Base-by-base conservation (phyloP, 495 filamentous ascomycete species). In the Aspergillus bridgeri region DNA sequence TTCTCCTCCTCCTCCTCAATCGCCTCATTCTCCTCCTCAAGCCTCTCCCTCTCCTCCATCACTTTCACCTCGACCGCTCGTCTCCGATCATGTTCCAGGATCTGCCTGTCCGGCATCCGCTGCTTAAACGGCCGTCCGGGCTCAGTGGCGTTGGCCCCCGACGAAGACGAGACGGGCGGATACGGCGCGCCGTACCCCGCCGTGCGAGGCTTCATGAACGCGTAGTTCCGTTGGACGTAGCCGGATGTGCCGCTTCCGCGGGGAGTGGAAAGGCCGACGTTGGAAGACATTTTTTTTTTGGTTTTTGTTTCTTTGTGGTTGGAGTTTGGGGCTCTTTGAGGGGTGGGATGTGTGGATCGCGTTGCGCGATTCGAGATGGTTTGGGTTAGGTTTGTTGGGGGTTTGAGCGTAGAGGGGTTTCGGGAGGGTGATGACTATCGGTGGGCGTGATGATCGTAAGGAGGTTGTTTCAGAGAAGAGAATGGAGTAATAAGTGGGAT, bases 221-320 rank as follows among this genome's bases (percentile, higher is more conserved):
- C 93, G 57, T 86, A 82, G 76, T 98, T 99, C 67, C 90, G 89
- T 69, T 97, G 93, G 53, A 99, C 92, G 76, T 97, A 98, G 68
- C 95, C 95, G 4, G 91, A 96, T 58, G 95, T 99, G 55, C 94
- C 94, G 64, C 86, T 91, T 56, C 95, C 95, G 60, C 95, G 89
- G 6, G 95, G 95, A 20, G 95, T 99, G 52, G 89, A 81, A 67
- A 99, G 91, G 59, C 95, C 95, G 75, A 99, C 95, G 79, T 99
- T 99, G 58, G 91, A 92, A 56, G 93, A 93, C 94, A 98, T 98
- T 46, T 47, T 64, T 6, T 24, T 54, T 24, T 54, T 8, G 13
- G 6, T 20, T 25, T 50, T 33, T 3, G 17, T 33, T 48, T 50
- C 0, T 42, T 22, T 48, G 9, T 21, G n/a, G 8, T 25, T 49